Base-by-base conservation (phyloP, 2,329 filamentous ascomycete species). In the Gremmenia infestans region DNA sequence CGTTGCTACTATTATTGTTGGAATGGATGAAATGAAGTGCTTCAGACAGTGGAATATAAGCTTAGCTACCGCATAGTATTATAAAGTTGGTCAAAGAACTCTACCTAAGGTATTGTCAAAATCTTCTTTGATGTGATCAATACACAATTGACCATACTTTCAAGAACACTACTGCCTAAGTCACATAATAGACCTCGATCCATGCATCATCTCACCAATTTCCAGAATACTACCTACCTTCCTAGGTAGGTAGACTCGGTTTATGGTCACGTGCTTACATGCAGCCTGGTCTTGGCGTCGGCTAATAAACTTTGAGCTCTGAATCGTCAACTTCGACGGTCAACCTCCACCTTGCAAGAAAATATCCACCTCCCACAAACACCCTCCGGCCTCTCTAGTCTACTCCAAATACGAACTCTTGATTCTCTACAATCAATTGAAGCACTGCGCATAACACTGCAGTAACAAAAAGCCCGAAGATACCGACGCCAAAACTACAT, bases 371-470 rank as follows among this genome's bases (percentile, higher is more conserved):
- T 45, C 49, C 43, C 59, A 56, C 56, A 60, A 53, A 61, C 59
- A 48, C 53, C 60, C 37, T 37, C 43, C 53, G 52, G 15, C 47
- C 39, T 39, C 36, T 58, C 50, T 42, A 45, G 28, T 53, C 51
- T 39, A 49, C 47, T 14, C 42, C 49, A n/a, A 43, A 52, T 43
- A 56, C 42, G 25, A 56, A 35, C 28, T 36, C 47, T 36, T 36
- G 48, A 60, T 53, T 32, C 45, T 39, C 43, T 48, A 59, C 28
- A 28, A 50, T 48, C 59, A 63, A 63, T 60, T 61, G 55, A 17
- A 60, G 54, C 39, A 45, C 54, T 57, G 55, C 57, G 55, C 55
- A 54, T 45, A 57, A 52, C 15, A 12, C 51, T 54, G 52, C 59
- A 54, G 53, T 32, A 35, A 53, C 40, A 50, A 19, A 36, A 28